These are phyloP conservation scores for Amphirosellinia nigrospora DNA, from an alignment of 495 filamentous ascomycete species.

Conservation along the genomic window DNA sequence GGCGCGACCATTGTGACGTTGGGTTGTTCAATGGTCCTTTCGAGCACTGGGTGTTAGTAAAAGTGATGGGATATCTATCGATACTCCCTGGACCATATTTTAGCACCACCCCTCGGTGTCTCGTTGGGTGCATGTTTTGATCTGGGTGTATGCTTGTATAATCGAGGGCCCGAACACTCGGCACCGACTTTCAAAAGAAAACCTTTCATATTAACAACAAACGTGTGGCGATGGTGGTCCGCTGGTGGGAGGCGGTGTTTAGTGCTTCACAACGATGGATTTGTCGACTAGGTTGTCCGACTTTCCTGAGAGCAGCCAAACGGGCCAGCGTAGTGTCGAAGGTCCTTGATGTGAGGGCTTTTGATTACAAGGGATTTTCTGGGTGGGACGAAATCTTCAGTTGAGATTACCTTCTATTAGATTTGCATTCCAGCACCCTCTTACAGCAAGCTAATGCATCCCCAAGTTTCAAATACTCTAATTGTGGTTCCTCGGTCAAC, in stretches of 20 bases:
- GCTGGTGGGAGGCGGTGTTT: slow-evolving; percentile 2
- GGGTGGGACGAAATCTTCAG: slow-evolving; percentile 39
- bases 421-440: slow-evolving; percentile 35
- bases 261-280: not conserved
- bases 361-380: slow-evolving; percentile 39
- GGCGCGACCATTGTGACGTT: not conserved
- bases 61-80: not conserved
- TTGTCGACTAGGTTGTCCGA: not conserved
- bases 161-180: slow-evolving; percentile 14
- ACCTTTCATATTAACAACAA: slow-evolving; percentile 3
- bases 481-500: not conserved
- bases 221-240: not conserved
- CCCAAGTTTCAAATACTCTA: not conserved
- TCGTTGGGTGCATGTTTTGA: not conserved
- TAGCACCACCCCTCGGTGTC: slow-evolving; percentile 14
- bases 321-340: not conserved
- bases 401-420: slow-evolving; percentile 40
- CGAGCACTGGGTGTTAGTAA: not conserved
- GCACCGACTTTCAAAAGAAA: slow-evolving; percentile 2
- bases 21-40: not conserved
- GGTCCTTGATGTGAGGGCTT: not conserved
- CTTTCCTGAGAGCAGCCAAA: not conserved
- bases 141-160: slow-evolving; percentile 19
- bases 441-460: not conserved
- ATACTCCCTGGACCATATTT: not conserved